Conservation (phyloP, 176 grass and related monocot genomes). For the Urochloa ruziziensis region DNA sequence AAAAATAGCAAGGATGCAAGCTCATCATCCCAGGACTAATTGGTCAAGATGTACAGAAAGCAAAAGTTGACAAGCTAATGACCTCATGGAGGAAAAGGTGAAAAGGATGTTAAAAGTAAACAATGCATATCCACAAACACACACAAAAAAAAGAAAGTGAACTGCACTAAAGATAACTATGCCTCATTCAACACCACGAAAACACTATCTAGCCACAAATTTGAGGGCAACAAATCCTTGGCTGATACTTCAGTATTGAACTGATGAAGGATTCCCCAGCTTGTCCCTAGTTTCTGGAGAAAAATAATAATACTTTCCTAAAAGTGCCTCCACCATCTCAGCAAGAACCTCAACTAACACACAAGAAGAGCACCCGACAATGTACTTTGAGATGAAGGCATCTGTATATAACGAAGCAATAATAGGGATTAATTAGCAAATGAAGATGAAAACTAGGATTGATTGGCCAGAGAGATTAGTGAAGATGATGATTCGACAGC, state of each 20-base stretch:
- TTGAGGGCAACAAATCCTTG: background rate
- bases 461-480: background rate
- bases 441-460: background rate
- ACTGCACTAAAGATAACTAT: background rate
- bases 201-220: background rate
- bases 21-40: background rate
- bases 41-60: background rate
- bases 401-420: background rate
- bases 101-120: constrained; percentile 36
- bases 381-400: background rate
- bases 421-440: background rate
- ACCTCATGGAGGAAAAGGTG: constrained; percentile 28
- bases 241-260: no score
- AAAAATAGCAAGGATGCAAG: no score
- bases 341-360: background rate
- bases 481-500: background rate
- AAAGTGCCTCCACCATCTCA: background rate
- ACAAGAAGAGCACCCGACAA: background rate
- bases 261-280: background rate
- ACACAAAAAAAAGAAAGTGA: constrained; percentile 14
- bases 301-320: background rate
- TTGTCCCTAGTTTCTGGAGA: background rate
- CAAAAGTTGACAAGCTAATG: constrained; percentile 20
- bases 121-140: background rate
- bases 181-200: background rate